Percentiles rank a stretch among this genome's conserved stretches.
phyloP scores from a whole-genome alignment of 192 early-diverging fungal species.

The Coemansia sp. region DNA sequence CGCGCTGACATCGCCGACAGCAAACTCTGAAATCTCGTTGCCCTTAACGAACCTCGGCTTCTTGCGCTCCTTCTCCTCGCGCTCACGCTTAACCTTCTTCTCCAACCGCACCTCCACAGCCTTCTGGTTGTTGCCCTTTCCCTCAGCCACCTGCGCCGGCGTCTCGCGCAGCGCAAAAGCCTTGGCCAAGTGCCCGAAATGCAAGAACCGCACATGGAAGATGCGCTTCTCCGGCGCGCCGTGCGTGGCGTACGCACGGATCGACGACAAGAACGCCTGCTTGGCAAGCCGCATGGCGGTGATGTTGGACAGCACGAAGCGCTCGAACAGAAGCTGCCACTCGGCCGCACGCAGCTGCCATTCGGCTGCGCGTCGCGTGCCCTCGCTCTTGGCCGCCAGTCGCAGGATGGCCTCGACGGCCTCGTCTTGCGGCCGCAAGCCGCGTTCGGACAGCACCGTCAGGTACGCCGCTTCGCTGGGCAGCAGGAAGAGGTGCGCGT shows the following conservation, averaged over 20 bases:
- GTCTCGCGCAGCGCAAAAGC: conserved; percentile 94
- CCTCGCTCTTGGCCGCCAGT: conserved; percentile 55
- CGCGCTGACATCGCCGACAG: conserved; percentile 47
- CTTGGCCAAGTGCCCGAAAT: conserved; percentile 96
- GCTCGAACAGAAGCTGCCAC: conserved; percentile 44
- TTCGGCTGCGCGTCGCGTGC: conserved; percentile 29
- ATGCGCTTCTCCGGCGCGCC: conserved; percentile 77
- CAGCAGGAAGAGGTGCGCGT: conserved; percentile 80
- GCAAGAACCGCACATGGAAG: conserved; percentile 93
- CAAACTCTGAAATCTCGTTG: conserved; percentile 55
- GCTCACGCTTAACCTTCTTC: conserved; percentile 39
- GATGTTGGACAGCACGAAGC: conserved; percentile 30
- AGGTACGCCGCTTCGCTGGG: conserved; percentile 86
- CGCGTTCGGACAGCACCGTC: conserved; percentile 62
- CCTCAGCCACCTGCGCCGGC: conserved; percentile 62
- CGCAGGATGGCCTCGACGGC: conserved; percentile 57
- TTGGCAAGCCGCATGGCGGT: conserved; percentile 58
- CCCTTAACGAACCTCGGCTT: conserved; percentile 45
- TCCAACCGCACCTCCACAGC: conserved; percentile 33
- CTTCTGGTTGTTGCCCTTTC: conserved; percentile 51
- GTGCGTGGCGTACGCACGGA: conserved; percentile 95
- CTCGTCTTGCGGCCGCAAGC: conserved; percentile 59
- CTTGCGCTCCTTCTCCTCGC: conserved; percentile 33
- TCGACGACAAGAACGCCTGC: conserved; percentile 81
- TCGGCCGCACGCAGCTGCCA: conserved; percentile 50